Conservation (phyloP, 1,284 basidiomycete species). For the Irpex lacteus region DNA sequence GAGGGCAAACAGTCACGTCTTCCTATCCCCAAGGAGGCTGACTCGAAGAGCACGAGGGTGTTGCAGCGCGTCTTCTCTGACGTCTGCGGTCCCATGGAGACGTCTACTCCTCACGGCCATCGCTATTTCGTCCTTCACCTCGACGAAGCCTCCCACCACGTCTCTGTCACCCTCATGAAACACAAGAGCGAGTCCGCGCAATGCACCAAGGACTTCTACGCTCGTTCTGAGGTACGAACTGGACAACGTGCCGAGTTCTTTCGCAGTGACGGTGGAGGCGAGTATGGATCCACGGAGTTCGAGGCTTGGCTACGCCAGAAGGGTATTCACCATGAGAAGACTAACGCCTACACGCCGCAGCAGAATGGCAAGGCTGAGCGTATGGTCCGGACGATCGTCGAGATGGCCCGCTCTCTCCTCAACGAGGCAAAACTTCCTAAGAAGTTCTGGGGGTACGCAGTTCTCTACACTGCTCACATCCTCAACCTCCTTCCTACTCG, state of each 20-base stretch:
- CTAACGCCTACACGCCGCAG: constrained; percentile 15
- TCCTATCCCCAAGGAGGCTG: constrained; percentile 7
- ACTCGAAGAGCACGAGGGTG: constrained; percentile 7
- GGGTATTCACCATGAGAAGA: constrained; percentile 18
- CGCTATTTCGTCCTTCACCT: constrained; percentile 15
- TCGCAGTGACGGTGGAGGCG: constrained; percentile 11
- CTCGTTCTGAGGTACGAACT: constrained; percentile 26
- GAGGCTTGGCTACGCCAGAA: constrained; percentile 1
- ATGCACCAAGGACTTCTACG: constrained; percentile 4
- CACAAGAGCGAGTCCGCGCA: constrained; percentile 11
- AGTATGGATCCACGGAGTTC: constrained; percentile 11
- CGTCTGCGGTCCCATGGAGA: constrained; percentile 21
- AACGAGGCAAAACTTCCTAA: constrained; percentile 23
- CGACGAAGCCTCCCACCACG: constrained; percentile 9
- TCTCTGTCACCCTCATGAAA: constrained; percentile 11
- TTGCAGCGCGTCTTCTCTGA: constrained; percentile 24
- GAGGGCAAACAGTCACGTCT: constrained; percentile 18
- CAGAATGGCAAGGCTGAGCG: constrained; percentile 28
- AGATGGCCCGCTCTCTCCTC: constrained; percentile 23
- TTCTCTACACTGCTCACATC: constrained; percentile 14
- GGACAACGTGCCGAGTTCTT: constrained; percentile 34
- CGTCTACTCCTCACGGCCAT: constrained; percentile 1
- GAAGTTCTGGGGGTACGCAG: constrained; percentile 30
- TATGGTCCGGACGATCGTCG: constrained; percentile 27
- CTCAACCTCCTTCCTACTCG: constrained; percentile 17